phyloP scores from a whole-genome alignment of 2,329 filamentous ascomycete genomes.

The Ascochyta clinopodiicola region DNA sequence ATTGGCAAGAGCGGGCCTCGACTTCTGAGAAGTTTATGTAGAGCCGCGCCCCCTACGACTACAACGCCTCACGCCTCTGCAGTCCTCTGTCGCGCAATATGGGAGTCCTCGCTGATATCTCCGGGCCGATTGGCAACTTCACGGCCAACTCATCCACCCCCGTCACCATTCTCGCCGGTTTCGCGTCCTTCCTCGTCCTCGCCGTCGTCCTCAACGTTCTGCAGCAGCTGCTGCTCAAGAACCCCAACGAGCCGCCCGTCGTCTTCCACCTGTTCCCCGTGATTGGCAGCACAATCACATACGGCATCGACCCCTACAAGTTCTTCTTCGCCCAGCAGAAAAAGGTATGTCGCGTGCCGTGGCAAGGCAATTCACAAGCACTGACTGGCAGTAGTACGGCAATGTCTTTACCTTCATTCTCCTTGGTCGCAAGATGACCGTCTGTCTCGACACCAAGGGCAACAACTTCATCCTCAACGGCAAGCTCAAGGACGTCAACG shows the following conservation, averaged over 20 bases:
- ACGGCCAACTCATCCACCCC: conserved; percentile 50
- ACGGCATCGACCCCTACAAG: conserved; percentile 90
- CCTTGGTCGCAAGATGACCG: conserved; percentile 87
- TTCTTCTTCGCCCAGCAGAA: conserved; percentile 78
- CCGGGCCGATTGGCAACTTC: conserved; percentile 57
- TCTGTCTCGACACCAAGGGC: conserved; percentile 79
- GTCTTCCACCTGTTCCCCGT: conserved; percentile 73
- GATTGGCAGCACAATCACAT: conserved; percentile 88
- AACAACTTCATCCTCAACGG: conserved; percentile 94
- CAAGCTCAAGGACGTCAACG: conserved; percentile 87
- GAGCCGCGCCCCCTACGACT: conserved; percentile 22
- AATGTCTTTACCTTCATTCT: conserved; percentile 90
- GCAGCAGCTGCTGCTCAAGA: conserved; percentile 79
- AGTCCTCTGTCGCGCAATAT: conserved; percentile 47
- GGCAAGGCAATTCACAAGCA: conserved; percentile 4
- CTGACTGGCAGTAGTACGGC: conserved; percentile 68
- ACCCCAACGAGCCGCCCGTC: conserved; percentile 70
- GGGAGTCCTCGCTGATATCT: conserved; percentile 59
- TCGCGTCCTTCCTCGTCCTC: conserved; percentile 58
- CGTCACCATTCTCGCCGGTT: conserved; percentile 53
- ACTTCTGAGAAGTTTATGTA: conserved; percentile 39
- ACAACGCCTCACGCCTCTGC: conserved; percentile 18
- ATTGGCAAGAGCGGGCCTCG: conserved; percentile 29
- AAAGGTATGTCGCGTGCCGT: conserved; percentile 64
- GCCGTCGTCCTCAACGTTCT: conserved; percentile 79